phyloP scores from a whole-genome alignment of 768 basidiomycete species.

The Suillus ampliporus region DNA sequence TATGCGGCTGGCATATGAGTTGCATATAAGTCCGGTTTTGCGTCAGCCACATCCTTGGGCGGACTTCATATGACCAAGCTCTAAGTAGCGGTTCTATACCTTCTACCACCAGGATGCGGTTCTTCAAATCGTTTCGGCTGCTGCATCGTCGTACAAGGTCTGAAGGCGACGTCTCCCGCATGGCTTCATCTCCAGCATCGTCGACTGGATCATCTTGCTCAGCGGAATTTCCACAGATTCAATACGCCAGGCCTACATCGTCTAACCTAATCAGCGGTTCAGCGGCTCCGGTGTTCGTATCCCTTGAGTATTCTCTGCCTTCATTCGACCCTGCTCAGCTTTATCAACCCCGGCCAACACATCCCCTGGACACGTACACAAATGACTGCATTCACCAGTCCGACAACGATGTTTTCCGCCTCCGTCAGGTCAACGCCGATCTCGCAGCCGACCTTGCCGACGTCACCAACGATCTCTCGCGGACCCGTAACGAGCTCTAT shows the following conservation, averaged over 20 bases:
- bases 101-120: conserved; percentile 42
- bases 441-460: conserved; percentile 36
- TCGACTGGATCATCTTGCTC: conserved; percentile 7
- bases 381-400: background rate
- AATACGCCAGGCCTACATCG: background rate
- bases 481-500: conserved; percentile 34
- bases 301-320: conserved; percentile 25
- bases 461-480: conserved; percentile 32
- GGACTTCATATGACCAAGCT: background rate
- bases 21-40: too few species aligned
- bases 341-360: conserved; percentile 15
- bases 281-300: conserved; percentile 29
- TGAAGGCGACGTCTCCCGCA: conserved; percentile 42
- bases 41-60: background rate
- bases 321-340: conserved; percentile 35
- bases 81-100: background rate
- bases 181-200: conserved; percentile 14
- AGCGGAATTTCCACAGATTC: background rate
- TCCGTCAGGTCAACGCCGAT: conserved; percentile 21
- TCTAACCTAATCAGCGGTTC: background rate
- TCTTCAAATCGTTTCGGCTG: conserved; percentile 50
- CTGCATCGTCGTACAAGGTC: conserved; percentile 56
- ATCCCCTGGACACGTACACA: conserved; percentile 16
- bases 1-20: too few species aligned
- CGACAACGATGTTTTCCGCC: conserved; percentile 9